Conservation (phyloP, 495 filamentous ascomycete genomes). For the Aspergillus sclerotiicarbonarius region DNA sequence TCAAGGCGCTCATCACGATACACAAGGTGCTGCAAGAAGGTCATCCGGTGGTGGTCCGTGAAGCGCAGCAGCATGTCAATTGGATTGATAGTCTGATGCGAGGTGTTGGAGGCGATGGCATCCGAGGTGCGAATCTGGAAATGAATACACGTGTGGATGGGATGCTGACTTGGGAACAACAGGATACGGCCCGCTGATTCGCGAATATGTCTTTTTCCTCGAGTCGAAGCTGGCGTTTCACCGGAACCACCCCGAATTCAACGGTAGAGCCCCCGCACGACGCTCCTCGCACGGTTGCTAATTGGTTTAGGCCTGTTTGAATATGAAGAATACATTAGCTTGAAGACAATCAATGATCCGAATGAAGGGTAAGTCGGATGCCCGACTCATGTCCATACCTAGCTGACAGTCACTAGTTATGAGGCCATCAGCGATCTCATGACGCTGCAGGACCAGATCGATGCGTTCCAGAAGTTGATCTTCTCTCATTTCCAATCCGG, state of each 20-base stretch:
- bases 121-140: slow-evolving; percentile 59
- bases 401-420: slow-evolving; percentile 51
- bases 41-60: slow-evolving; percentile 79
- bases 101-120: slow-evolving; percentile 79
- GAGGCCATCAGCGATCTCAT: slow-evolving; percentile 97
- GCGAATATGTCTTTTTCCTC: slow-evolving; percentile 93
- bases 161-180: slow-evolving; percentile 6
- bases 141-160: not conserved
- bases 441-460: slow-evolving; percentile 95
- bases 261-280: slow-evolving; percentile 53
- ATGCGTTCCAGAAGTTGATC: slow-evolving; percentile 95
- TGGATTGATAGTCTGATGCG: slow-evolving; percentile 93
- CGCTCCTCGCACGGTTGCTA: slow-evolving; percentile 13
- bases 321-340: slow-evolving; percentile 97
- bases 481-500: slow-evolving; percentile 92
- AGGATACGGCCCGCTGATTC: slow-evolving; percentile 90
- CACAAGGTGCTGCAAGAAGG: slow-evolving; percentile 98
- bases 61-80: slow-evolving; percentile 81
- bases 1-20: slow-evolving; percentile 87
- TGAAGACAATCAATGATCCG: slow-evolving; percentile 97
- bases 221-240: slow-evolving; percentile 92
- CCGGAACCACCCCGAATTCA: slow-evolving; percentile 95
- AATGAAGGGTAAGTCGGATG: slow-evolving; percentile 70
- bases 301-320: slow-evolving; percentile 70
- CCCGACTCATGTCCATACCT: not conserved